Evolutionary conservation across 2,329 filamentous ascomycete genomes (phyloP).

Genomic region (Chlorencoelia australis): DNA sequence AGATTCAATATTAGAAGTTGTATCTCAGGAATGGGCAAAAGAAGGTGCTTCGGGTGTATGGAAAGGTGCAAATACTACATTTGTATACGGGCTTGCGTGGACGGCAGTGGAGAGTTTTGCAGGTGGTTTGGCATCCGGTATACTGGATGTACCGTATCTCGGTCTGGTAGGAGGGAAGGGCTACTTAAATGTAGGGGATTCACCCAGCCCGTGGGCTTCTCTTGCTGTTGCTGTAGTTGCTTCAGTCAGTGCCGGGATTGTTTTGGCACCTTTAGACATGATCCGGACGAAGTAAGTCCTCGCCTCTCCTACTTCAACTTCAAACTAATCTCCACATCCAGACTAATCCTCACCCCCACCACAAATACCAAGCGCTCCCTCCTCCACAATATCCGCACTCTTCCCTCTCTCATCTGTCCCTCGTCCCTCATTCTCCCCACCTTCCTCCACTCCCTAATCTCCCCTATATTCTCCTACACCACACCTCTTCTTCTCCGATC

Average conservation of each 20-base stretch:
- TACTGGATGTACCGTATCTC: conserved; percentile 81
- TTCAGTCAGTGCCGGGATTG: conserved; percentile 62
- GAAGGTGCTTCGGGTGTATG: conserved; percentile 88
- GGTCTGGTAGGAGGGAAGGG: conserved; percentile 43
- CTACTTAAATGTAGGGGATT: conserved; percentile 58
- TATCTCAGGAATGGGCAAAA: conserved; percentile 79
- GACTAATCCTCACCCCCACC: conserved; percentile 76
- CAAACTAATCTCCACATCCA: conserved; percentile 29
- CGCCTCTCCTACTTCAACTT: not conserved
- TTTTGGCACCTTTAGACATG: conserved; percentile 80
- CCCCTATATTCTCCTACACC: conserved; percentile 71
- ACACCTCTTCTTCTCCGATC: conserved; percentile 78
- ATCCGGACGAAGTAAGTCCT: conserved; percentile 59
- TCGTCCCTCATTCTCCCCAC: conserved; percentile 70
- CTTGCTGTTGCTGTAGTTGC: conserved; percentile 60
- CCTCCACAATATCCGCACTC: conserved; percentile 56
- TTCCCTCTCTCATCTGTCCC: conserved; percentile 69
- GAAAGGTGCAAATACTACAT: conserved; percentile 89
- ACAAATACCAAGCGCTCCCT: conserved; percentile 68
- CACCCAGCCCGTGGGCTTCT: conserved; percentile 72
- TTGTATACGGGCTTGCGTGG: conserved; percentile 78
- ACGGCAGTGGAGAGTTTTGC: conserved; percentile 89
- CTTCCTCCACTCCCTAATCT: conserved; percentile 73
- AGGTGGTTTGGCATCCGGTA: conserved; percentile 76
- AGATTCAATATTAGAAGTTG: conserved; percentile 76